Percentiles rank a stretch among this genome's conserved stretches.
Evolutionary conservation across 805 yeast genomes (phyloP).

Genomic region (Myxozyma kluyveri): DNA sequence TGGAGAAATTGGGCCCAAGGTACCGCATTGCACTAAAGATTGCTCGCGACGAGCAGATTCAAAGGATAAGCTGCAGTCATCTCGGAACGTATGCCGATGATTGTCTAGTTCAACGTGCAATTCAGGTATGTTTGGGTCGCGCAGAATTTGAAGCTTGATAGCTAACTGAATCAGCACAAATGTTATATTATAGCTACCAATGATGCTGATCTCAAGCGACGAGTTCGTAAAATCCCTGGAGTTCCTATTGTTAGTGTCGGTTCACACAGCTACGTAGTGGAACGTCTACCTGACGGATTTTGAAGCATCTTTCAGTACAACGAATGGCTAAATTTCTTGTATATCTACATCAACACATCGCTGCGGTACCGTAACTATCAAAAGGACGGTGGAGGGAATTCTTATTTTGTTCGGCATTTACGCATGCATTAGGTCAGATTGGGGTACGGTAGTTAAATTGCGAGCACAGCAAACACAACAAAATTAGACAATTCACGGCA

Average conservation of each 20-base stretch:
- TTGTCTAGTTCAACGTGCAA: constrained; percentile 85
- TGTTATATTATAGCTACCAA: constrained; percentile 97
- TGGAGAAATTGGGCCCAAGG: constrained; percentile 92
- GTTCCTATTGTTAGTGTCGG: constrained; percentile 97
- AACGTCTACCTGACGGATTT: constrained; percentile 69
- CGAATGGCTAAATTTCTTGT: not conserved
- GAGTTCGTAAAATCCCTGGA: constrained; percentile 95
- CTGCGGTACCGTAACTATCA: not conserved
- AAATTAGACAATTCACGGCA: not conserved
- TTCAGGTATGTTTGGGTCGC: constrained; percentile 47
- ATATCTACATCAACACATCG: not conserved
- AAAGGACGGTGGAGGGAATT: not conserved
- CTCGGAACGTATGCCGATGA: constrained; percentile 98
- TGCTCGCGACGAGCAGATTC: constrained; percentile 91
- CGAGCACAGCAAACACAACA: no score
- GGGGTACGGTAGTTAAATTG: not conserved
- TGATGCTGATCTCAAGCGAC: constrained; percentile 92
- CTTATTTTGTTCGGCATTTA: not conserved
- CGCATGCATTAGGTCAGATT: not conserved
- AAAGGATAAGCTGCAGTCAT: constrained; percentile 83
- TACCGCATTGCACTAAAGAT: constrained; percentile 87
- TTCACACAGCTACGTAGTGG: constrained; percentile 85
- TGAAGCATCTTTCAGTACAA: not conserved
- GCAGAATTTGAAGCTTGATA: not conserved
- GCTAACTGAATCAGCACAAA: constrained; percentile 53